Base-by-base conservation (phyloP, 2,329 filamentous ascomycete species). In the Aquanectria penicillioides region DNA sequence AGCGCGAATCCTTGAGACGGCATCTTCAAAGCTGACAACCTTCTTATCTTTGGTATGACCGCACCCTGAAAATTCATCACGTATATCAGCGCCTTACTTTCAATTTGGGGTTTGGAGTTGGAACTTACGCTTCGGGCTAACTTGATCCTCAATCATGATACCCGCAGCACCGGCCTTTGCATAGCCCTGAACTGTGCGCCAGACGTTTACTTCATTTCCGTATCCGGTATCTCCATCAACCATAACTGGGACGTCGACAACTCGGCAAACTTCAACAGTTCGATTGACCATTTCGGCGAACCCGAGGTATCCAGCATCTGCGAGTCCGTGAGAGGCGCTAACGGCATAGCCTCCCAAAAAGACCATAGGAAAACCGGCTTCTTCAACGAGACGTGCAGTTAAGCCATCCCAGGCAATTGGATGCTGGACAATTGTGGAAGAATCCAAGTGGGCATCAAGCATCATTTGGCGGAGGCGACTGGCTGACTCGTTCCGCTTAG, bases 131-230 rank as follows among this genome's bases (percentile, higher is more conserved):
- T 51, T 51, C 3, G 48, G 48, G 34, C 26, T 51, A 7, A 51
- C 48, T 26, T 51, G 36, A n/a, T 41, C 48, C n/a, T 51, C 48
- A 17, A 51, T 51, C 48, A 51, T 51, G 28, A 51, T 51, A 5
- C 48, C 48, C 9, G 48, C 48, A 10, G 48, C 48, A 13, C 48
- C 37, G 10, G 48, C 37, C 20, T 51, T 51, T 4, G 48, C 48
- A 25, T 51, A 51, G 7, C 48, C 48, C 43, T 51, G 48, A 4
- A 51, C 48, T 10, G 48, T 51, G 4, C 48, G 17, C 13, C 28
- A 15, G 11, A 40, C 36, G 25, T 51, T 51, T 12, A 51, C 37
- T 17, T 51, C 48, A 20, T 51, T 51, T 17, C 48, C 48, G 23
- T 51, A 51, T 3, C 48, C 48, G 2, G 48, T 51, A 11, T 51